Base-by-base conservation (phyloP, 306 rosid genomes). In the Dryas drummondii region DNA sequence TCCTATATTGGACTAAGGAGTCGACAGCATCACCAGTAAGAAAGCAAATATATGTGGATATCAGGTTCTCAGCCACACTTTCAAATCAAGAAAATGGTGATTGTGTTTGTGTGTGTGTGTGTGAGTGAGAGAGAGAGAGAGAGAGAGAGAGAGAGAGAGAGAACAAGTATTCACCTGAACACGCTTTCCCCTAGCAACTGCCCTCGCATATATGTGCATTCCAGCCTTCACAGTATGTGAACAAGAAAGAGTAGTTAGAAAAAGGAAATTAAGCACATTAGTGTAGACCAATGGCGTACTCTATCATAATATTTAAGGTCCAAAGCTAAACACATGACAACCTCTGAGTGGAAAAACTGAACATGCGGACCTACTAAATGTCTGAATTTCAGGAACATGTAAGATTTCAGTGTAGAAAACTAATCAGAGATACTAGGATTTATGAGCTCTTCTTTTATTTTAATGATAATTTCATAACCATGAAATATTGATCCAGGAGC, bases 121-220 rank as follows among this genome's bases (percentile, higher is more conserved):
- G 52, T 66, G 70, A 2, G 46, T 10, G 74, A n/a, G n/a, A n/a
- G n/a, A 1, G 61, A 4, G 74, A 9, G 63, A 26, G 63, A n/a
- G 42, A 46, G 17, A 19, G 53, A 11, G 60, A 58, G 69, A 66
- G 70, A 47, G 64, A 76, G 54, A 67, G 63, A 53, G 59, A 47
- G 52, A 51, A 45, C 70, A 44, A 75, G 53, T 9, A 26, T 57
- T 80, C 78, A 91, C 96, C 93, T 88, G 96, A 76, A 90, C 84
- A 73, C 87, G 88, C 66, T 90, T 90, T 79, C 91, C 93, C 57
- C 75, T 85, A 78, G 86, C 84, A 82, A 89, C 87, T 32, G 93
- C 93, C 72, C 82, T 86, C 27, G 86, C 87, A 87, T 85, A 80
- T 81, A 88, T 77, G 79, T 84, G 79, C 84, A 76, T 83, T 70